phyloP scores from a whole-genome alignment of 768 basidiomycete genomes.

The Tephrocybe sp. region DNA sequence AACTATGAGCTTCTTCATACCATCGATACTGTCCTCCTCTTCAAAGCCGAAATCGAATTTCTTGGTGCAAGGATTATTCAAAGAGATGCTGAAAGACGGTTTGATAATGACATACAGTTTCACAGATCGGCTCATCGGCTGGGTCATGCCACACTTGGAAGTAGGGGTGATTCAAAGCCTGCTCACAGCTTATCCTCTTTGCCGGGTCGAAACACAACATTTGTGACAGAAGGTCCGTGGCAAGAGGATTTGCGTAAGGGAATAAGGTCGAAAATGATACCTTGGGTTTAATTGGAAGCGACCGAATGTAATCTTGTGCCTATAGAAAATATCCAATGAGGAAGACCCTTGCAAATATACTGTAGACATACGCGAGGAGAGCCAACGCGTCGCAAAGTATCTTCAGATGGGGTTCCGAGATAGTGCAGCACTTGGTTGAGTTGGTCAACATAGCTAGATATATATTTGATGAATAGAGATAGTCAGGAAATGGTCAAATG shows the following conservation, averaged over 20 bases:
- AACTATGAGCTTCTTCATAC: slow-evolving; percentile 95
- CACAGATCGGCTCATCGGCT: slow-evolving; percentile 87
- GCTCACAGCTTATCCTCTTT: slow-evolving; percentile 93
- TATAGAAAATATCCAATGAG: slow-evolving; percentile 26
- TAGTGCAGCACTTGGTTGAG: slow-evolving; percentile 97
- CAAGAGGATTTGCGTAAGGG: slow-evolving; percentile 91
- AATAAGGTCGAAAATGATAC: slow-evolving; percentile 91
- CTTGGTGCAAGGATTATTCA: slow-evolving; percentile 33
- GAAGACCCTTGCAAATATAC: neutral
- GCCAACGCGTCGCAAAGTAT: slow-evolving; percentile 93
- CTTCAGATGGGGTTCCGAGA: slow-evolving; percentile 96
- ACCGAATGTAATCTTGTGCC: slow-evolving; percentile 98
- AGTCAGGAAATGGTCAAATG: neutral
- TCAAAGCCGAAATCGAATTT: slow-evolving; percentile 97
- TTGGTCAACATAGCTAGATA: slow-evolving; percentile 90
- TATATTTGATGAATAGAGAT: slow-evolving; percentile 9
- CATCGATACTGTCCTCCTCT: slow-evolving; percentile 93
- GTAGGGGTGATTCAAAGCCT: slow-evolving; percentile 95
- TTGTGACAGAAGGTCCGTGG: slow-evolving; percentile 89
- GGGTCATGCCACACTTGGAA: slow-evolving; percentile 98
- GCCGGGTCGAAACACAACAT: slow-evolving; percentile 96
- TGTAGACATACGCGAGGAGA: slow-evolving; percentile 74
- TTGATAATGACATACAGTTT: slow-evolving; percentile 48
- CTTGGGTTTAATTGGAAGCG: slow-evolving; percentile 93
- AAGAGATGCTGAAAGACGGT: neutral